phyloP scores from a whole-genome alignment of 202 grass and related monocot species.

The Zoysia matrella region DNA sequence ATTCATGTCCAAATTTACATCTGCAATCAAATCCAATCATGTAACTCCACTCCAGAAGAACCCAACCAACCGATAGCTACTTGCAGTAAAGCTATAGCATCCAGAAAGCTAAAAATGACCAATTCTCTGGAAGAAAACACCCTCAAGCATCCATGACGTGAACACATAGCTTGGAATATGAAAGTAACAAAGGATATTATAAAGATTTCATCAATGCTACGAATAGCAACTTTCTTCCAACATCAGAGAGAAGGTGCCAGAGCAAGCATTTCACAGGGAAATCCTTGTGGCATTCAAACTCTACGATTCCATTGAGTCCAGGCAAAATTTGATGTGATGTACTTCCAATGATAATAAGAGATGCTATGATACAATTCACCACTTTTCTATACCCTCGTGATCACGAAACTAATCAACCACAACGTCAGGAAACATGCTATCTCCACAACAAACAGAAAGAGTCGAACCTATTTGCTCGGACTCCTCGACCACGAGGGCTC shows the following conservation, averaged over 20 bases:
- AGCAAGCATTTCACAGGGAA: not conserved
- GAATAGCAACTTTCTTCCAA: slow-evolving; percentile 26
- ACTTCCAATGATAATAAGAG: slow-evolving; percentile 43
- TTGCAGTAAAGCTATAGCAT: slow-evolving; percentile 1
- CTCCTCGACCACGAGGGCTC: slow-evolving; percentile 45
- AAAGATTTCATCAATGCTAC: slow-evolving; percentile 2
- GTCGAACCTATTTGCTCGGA: slow-evolving; percentile 39
- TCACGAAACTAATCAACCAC: slow-evolving; percentile 39
- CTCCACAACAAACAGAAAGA: slow-evolving; percentile 32
- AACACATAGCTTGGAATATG: not conserved
- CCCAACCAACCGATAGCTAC: slow-evolving; percentile 1
- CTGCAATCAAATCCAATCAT: not conserved
- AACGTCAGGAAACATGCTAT: slow-evolving; percentile 28
- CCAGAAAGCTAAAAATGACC: slow-evolving; percentile 25
- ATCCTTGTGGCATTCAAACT: slow-evolving; percentile 8
- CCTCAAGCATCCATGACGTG: not conserved
- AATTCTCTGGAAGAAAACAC: slow-evolving; percentile 32
- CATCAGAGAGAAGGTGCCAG: slow-evolving; percentile 7
- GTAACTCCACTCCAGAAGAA: slow-evolving; percentile 7
- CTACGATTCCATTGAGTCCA: slow-evolving; percentile 42
- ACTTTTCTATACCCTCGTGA: slow-evolving; percentile 16
- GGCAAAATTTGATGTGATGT: slow-evolving; percentile 13
- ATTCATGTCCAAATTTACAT: slow-evolving; percentile 6
- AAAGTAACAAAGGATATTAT: not conserved
- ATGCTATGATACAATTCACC: slow-evolving; percentile 49